Base-by-base conservation (phyloP, 164 flowering plant genomes). In the Kalanchoe fedtschenkoi region DNA sequence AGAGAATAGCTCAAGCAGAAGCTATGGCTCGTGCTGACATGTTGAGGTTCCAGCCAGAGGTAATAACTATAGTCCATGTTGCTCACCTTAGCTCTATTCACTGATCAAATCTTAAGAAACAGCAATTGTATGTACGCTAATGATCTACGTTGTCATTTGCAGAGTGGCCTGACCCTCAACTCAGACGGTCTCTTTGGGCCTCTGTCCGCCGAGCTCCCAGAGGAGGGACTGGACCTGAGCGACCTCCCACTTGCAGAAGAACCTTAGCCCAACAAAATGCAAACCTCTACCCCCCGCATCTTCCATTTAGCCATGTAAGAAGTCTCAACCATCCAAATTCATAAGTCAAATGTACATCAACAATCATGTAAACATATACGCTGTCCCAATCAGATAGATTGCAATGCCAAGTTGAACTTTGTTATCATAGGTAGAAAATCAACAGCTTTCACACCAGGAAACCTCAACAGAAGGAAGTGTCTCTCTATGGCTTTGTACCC, bases 1-100 rank as follows among this genome's bases (percentile, higher is more conserved):
- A 91, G 69, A 85, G 97, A 75, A 91, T 91, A 29, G 97, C 97
- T 66, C 97, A 91, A 76, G 97, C 97, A 59, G 96, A 91, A 83
- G 97, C 95, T 22, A 89, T 91, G 97, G 97, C 96, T 44, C 96
- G 96, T 66, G 97, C 97, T 24, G 97, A 88, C 78, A 86, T 91
- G 93, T 85, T 88, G 46, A 81, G 91, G 62, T 91, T 88, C 78
- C 96, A 91, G 69, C 93, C 97, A 24, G 91, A 88, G 91, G 95
- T 90, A 87, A 54, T 19, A 22, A 54, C 28, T 22, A 32, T 42
- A 42, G n/a, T 42, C 15, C n/a, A 42, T 42, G 14, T 42, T 5
- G 14, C n/a, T 42, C n/a, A 39, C 43, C 5, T 42, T 42, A n/a
- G n/a, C n/a, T n/a, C n/a, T n/a, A n/a, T n/a, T n/a, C n/a, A n/a